A percentile compares a stretch with the other conserved stretches of the same genome.
These are phyloP conservation scores for Debaryomyces prosopidis DNA, from an alignment of 805 yeast species.

Conservation along the genomic window DNA sequence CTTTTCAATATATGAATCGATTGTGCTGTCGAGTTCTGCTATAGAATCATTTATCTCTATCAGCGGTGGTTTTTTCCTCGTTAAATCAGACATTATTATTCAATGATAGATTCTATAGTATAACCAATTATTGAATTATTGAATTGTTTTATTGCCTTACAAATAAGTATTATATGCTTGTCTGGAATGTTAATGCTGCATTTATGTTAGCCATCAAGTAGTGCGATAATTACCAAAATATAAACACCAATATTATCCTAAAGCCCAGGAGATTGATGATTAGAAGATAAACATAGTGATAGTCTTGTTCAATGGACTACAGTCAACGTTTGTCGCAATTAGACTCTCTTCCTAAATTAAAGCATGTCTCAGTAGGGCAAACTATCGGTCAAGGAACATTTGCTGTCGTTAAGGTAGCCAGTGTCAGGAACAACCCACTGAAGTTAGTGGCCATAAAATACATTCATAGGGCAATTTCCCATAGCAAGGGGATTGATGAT, in stretches of 20 bases:
- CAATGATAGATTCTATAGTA: too few species aligned
- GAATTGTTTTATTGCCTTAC: too few species aligned
- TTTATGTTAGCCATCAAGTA: neutral
- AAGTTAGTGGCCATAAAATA: slow-evolving; percentile 6
- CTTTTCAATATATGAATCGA: slow-evolving; percentile 19
- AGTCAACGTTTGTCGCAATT: slow-evolving; percentile 5
- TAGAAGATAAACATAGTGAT: neutral
- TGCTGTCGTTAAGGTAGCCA: slow-evolving; percentile 5
- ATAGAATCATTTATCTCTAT: slow-evolving; percentile 7
- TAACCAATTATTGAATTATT: too few species aligned
- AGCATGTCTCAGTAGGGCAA: slow-evolving; percentile 11
- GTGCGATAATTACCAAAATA: slow-evolving; percentile 12
- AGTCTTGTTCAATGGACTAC: slow-evolving; percentile 19
- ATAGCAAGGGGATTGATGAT: slow-evolving; percentile 2
- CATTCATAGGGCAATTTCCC: slow-evolving; percentile 5
- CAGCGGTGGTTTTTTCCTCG: neutral
- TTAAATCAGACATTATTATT: neutral
- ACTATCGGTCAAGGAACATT: slow-evolving; percentile 6
- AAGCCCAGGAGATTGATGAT: neutral
- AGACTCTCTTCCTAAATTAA: slow-evolving; percentile 2
- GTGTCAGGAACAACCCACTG: neutral
- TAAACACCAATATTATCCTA: slow-evolving; percentile 2
- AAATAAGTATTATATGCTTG: too few species aligned
- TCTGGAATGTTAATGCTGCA: neutral
- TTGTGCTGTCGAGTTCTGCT: slow-evolving; percentile 1